Conservation (phyloP, 2,329 filamentous ascomycete genomes). For the Nothophaeocryptopus gaeumannii region DNA sequence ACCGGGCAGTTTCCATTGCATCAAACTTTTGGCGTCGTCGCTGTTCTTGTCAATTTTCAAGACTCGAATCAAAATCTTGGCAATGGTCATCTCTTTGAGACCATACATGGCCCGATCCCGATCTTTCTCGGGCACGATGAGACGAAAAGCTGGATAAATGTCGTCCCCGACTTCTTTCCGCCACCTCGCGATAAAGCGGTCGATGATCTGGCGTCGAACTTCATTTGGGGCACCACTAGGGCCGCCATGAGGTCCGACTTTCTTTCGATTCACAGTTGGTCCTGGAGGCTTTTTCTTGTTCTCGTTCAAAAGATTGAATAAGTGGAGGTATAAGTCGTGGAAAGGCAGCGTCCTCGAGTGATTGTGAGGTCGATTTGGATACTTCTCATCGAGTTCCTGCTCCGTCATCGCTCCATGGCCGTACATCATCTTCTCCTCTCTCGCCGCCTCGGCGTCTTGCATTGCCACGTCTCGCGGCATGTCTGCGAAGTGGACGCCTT, state of each 20-base stretch:
- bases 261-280: slow-evolving; percentile 53
- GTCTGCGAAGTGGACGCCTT: not conserved
- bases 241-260: slow-evolving; percentile 58
- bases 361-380: slow-evolving; percentile 79
- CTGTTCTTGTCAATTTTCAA: slow-evolving; percentile 90
- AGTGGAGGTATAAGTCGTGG: slow-evolving; percentile 68
- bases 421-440: slow-evolving; percentile 52
- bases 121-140: slow-evolving; percentile 92
- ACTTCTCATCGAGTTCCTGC: slow-evolving; percentile 56
- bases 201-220: slow-evolving; percentile 74
- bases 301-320: slow-evolving; percentile 79
- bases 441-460: slow-evolving; percentile 41
- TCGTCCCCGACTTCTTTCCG: slow-evolving; percentile 83
- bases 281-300: slow-evolving; percentile 70
- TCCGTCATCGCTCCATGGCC: slow-evolving; percentile 43
- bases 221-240: slow-evolving; percentile 61
- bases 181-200: slow-evolving; percentile 84
- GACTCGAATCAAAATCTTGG: slow-evolving; percentile 83
- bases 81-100: slow-evolving; percentile 87
- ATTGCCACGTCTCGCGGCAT: slow-evolving; percentile 32
- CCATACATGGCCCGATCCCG: slow-evolving; percentile 90
- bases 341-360: slow-evolving; percentile 77
- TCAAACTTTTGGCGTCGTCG: slow-evolving; percentile 77
- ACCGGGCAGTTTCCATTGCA: slow-evolving; percentile 90
- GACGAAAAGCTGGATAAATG: slow-evolving; percentile 85